Evolutionary conservation across 2,329 filamentous ascomycete genomes (phyloP).

Genomic region (Xylariaceae sp.): DNA sequence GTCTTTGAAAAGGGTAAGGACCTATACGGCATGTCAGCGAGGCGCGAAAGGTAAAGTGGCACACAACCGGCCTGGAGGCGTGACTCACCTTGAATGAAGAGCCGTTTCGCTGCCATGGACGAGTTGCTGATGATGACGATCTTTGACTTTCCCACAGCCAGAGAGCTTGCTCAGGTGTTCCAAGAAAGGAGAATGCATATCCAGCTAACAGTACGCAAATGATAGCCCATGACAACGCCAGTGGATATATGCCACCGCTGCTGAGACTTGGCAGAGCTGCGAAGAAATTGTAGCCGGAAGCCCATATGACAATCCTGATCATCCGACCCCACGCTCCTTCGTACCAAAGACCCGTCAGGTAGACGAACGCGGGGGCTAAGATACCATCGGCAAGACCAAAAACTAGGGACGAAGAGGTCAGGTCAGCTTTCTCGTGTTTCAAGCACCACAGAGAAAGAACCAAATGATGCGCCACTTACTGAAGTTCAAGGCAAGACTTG

Average conservation of each 20-base stretch:
- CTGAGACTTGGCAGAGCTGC: not conserved
- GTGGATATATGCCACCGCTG: not conserved
- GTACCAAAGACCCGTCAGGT: not conserved
- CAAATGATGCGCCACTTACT: not conserved
- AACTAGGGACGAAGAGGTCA: not conserved
- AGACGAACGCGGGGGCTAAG: not conserved
- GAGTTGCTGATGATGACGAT: not conserved
- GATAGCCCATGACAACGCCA: not conserved
- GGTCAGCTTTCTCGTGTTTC: not conserved
- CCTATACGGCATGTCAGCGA: not conserved
- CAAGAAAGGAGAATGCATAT: not conserved
- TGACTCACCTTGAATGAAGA: not conserved
- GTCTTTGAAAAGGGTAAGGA: not conserved
- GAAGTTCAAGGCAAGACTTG: not conserved
- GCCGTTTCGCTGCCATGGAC: not conserved
- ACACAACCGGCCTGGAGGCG: not conserved
- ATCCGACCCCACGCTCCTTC: not conserved
- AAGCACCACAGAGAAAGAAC: not conserved
- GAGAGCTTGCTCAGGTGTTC: not conserved
- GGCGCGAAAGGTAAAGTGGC: not conserved
- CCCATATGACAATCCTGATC: not conserved
- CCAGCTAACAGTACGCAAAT: not conserved
- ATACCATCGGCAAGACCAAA: not conserved
- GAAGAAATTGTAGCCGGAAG: not conserved
- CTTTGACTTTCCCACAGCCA: not conserved